Base-by-base conservation (phyloP, 805 yeast species). In the Candida manassasensis region DNA sequence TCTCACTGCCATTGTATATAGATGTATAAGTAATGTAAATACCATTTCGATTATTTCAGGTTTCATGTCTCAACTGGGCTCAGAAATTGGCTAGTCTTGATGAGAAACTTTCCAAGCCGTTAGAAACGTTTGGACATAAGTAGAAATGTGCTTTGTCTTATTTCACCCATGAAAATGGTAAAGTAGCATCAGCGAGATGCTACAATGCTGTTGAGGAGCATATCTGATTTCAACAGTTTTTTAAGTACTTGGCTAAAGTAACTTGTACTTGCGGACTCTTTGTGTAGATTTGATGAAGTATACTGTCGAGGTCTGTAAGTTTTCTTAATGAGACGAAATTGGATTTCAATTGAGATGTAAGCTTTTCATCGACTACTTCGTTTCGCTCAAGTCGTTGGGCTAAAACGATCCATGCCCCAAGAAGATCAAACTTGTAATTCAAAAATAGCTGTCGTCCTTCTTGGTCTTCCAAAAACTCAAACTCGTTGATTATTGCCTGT, bases 371-470 rank as follows among this genome's bases (percentile, higher is more conserved):
- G 2, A 27, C 13, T 9, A 29, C 28, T 6, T 32, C 16, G 19
- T 16, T 27, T 4, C 21, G 21, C 2, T 29, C n/a, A 11, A 36
- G 8, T 16, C 57, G 36, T 22, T 40, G 41, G 16, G 36, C 17
- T 14, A 55, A 24, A 4, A 63, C 49, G 3, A 49, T 39, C 71
- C 71, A 67, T 3, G 60, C 48, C 2, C 57, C 70, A 27, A 66
- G 27, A 6, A 62, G 50, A 38, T 67, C 71, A 36, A 47, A 57
- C 34, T 45, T 48, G 43, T 63, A 63, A 13, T 42, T 45, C 17
- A 48, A 36, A 1, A 63, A 21, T 3, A 59, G 39, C 5, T 21
- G 19, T 6, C 34, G 18, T 2, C 52, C 55, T 24, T 49, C 54
- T 3, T 12, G 9, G 15, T 55, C 53, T 6, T 38, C 42, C 3